Percentiles rank a stretch among this genome's conserved stretches.
phyloP scores from a whole-genome alignment of 306 rosid species.

The Fragaria nilgerrensis region DNA sequence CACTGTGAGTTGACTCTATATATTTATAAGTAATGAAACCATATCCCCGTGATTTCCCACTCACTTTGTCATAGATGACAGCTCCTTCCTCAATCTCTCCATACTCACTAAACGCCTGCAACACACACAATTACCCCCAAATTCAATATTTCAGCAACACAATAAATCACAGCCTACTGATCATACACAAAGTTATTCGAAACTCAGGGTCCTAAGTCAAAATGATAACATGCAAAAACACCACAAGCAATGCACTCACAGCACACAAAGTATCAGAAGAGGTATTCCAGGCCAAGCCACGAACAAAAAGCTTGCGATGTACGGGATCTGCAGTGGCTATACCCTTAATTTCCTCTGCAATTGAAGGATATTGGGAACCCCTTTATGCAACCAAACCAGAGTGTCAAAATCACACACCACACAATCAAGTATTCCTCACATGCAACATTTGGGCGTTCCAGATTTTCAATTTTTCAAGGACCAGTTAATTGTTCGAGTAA shows the following conservation, averaged over 20 bases:
- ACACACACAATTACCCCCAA: too few relatives aligned
- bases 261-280: too few relatives aligned
- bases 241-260: too few relatives aligned
- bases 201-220: constrained; percentile 7
- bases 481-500: neutral
- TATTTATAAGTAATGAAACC: constrained; percentile 73
- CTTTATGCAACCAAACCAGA: constrained; percentile 87
- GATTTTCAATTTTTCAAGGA: neutral
- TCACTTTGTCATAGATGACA: constrained; percentile 60
- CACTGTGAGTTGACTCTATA: constrained; percentile 69
- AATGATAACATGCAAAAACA: too few relatives aligned
- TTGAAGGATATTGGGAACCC: constrained; percentile 49
- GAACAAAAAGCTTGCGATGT: constrained; percentile 90
- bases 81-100: constrained; percentile 89
- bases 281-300: constrained; percentile 70
- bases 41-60: constrained; percentile 72
- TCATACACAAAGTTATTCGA: neutral
- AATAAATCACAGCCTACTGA: neutral
- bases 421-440: constrained; percentile 30
- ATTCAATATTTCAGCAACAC: too few relatives aligned
- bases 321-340: constrained; percentile 39
- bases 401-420: constrained; percentile 66
- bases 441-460: constrained; percentile 22
- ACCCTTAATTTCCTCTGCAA: constrained; percentile 30
- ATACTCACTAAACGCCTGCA: constrained; percentile 64